phyloP scores from a whole-genome alignment of 2,329 filamentous ascomycete species.

The Colletotrichum cordylinicola region DNA sequence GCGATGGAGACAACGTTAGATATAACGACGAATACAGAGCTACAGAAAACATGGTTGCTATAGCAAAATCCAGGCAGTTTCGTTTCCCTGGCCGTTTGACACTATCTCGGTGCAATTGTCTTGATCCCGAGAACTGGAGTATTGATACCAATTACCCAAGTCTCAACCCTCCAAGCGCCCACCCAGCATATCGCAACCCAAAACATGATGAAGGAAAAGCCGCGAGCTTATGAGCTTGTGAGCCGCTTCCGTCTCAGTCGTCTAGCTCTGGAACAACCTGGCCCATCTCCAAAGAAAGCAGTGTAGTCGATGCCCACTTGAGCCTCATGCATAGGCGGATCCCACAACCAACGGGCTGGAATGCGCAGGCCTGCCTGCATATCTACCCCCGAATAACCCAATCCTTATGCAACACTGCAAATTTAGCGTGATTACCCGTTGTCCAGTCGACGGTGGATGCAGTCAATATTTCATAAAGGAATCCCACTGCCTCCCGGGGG shows the following conservation, averaged over 20 bases:
- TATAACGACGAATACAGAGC: not conserved
- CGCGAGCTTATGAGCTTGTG: not conserved
- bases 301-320: not conserved
- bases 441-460: constrained; percentile 14
- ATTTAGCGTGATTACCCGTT: not conserved
- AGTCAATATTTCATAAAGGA: not conserved
- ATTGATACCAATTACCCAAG: not conserved
- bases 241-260: not conserved
- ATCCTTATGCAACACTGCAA: not conserved
- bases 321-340: not conserved
- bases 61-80: not conserved
- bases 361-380: not conserved
- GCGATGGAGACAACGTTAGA: not conserved
- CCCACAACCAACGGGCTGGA: not conserved
- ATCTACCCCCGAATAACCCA: not conserved
- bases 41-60: not conserved
- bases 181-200: not conserved
- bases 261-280: not conserved
- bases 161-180: not conserved
- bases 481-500: not conserved
- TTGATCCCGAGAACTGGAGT: not conserved
- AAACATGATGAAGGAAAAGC: not conserved
- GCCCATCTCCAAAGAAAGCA: not conserved
- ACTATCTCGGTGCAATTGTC: not conserved
- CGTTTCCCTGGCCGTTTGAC: not conserved